Conservation (phyloP, 257 asterid species). For the Eucommia ulmoides region DNA sequence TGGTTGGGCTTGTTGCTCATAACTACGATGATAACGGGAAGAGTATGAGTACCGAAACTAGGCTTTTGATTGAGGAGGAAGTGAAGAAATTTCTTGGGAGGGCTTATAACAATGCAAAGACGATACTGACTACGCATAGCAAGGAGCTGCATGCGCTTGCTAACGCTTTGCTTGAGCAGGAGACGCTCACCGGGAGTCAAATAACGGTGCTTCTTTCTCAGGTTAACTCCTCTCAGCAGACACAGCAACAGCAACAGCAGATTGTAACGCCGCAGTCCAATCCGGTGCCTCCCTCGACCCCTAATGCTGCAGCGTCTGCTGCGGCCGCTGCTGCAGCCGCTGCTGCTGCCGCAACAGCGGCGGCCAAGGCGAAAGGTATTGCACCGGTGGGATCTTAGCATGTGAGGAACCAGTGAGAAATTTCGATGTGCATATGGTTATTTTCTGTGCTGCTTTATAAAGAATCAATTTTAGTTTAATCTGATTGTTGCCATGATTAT, state of each 20-base stretch:
- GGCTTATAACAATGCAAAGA: conserved; percentile 63
- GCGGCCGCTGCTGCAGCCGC: conserved; percentile 33
- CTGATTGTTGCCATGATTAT: too few relatives aligned
- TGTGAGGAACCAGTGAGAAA: neutral
- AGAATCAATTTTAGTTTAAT: too few relatives aligned
- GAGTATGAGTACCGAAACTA: conserved; percentile 89
- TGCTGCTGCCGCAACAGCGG: conserved; percentile 26
- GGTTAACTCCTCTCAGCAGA: conserved; percentile 25
- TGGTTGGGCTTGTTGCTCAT: conserved; percentile 70
- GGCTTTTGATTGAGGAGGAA: conserved; percentile 70
- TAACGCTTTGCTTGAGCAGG: conserved; percentile 62
- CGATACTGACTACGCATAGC: conserved; percentile 42
- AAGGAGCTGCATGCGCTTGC: conserved; percentile 81
- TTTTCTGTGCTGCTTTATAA: too few relatives aligned
- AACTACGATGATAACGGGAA: conserved; percentile 66
- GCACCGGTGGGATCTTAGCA: conserved; percentile 65
- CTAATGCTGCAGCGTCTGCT: conserved; percentile 38
- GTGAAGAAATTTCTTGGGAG: conserved; percentile 44
- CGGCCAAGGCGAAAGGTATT: conserved; percentile 57
- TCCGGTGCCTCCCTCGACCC: conserved; percentile 26
- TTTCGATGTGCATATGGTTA: too few relatives aligned
- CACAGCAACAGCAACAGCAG: conserved; percentile 23
- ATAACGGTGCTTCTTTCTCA: conserved; percentile 51
- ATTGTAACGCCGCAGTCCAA: conserved; percentile 26
- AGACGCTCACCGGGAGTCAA: conserved; percentile 71